Base-by-base conservation (phyloP, 2,329 filamentous ascomycete species). In the Aureobasidium sp. region DNA sequence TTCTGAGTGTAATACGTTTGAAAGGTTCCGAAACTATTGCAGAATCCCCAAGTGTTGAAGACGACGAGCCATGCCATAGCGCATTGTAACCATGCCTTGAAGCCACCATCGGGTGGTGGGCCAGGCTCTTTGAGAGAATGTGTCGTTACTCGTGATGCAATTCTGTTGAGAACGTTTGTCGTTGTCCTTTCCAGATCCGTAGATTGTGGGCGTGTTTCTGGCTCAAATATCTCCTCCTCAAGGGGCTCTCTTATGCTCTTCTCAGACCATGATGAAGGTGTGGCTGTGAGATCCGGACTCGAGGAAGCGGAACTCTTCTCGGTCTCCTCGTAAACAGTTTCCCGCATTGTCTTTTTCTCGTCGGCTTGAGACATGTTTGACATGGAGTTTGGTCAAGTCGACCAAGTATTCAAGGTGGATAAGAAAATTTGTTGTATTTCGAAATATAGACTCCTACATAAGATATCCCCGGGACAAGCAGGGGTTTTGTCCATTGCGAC, bases 1-100 rank as follows among this genome's bases (percentile, higher is more conserved):
- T 64, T 68, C 2, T 70, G n/a, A 2, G 68, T 69, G 63, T 81
- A 82, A 67, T 80, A 80, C 3, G 77, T 74, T 64, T 80, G 77
- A 63, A 78, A 80, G 2, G 74, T 74, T 10, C 78, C 78, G 60
- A 77, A 81, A 1, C 70, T 70, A 53, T 75, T 76, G 0, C 75
- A 69, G 26, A 73, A 71, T 0, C 76, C 75, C 74, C 82, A 74
- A 0, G 72, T 71, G 15, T 64, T 67, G 65, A 72, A 70, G 52
- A 73, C 69, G 20, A 72, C 70, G 5, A 74, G 61, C 68, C 70
- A 71, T 20, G 67, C 70, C 65, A 70, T 70, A 15, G 68, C 68
- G 15, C 71, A 71, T 63, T 74, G 72, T 3, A 68, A 68, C 73
- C 73, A 75, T 8, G 73, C 74, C 39, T 68, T 66, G 1, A 74